A percentile compares a stretch with the other conserved stretches of the same genome.
Conservation (phyloP, 2,329 filamentous ascomycete genomes). For the Furcasterigmium furcatum region DNA sequence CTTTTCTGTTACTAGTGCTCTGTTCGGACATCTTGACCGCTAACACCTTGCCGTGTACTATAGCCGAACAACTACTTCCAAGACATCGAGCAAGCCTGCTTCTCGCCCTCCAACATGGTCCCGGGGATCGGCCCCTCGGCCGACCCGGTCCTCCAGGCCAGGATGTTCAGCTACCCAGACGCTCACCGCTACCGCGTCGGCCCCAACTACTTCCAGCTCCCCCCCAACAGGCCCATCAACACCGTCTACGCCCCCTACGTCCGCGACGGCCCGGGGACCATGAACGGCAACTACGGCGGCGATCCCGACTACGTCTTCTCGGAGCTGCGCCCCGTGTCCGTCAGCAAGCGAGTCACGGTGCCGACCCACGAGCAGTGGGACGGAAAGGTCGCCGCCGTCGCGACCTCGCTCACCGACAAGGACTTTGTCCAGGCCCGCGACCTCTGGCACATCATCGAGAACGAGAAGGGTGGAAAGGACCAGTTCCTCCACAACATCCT, state of each 20-base stretch:
- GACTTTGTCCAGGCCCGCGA: constrained; percentile 18
- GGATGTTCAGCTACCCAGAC: constrained; percentile 46
- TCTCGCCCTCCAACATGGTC: constrained; percentile 46
- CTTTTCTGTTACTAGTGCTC: no score
- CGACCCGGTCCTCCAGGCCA: constrained; percentile 43
- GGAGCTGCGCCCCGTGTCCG: background rate
- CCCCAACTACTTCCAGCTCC: constrained; percentile 47
- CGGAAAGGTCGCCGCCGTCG: constrained; percentile 14
- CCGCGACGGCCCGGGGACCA: constrained; percentile 18
- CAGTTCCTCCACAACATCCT: constrained; percentile 17
- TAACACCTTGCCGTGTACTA: no score
- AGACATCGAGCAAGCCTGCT: constrained; percentile 48
- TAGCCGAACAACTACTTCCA: constrained; percentile 44
- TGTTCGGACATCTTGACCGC: no score
- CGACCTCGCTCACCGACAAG: constrained; percentile 8
- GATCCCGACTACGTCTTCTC: constrained; percentile 17
- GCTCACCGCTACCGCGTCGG: constrained; percentile 50
- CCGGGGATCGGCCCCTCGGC: constrained; percentile 45
- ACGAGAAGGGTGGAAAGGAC: constrained; percentile 8
- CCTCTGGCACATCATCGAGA: constrained; percentile 18
- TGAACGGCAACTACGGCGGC: constrained; percentile 20
- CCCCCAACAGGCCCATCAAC: constrained; percentile 20
- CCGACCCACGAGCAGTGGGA: constrained; percentile 16
- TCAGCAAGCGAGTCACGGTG: constrained; percentile 13
- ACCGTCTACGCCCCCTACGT: constrained; percentile 18